A percentile compares a stretch with the other conserved stretches of the same genome.
These are phyloP conservation scores for Pelargonium cotyledonis DNA, from an alignment of 441 rosid genomes.

Conservation along the genomic window DNA sequence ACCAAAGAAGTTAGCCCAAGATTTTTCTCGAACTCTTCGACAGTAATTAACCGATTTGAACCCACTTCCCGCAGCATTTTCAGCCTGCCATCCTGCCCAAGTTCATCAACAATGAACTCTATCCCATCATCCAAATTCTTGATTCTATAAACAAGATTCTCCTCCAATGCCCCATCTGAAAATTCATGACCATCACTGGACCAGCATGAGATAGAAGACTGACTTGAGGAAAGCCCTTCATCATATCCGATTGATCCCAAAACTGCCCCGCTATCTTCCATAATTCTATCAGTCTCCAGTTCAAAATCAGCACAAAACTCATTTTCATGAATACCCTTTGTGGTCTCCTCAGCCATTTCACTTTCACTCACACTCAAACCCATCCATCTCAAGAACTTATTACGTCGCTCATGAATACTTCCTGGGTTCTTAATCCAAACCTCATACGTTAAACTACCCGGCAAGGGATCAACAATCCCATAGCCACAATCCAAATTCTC, in stretches of 20 bases:
- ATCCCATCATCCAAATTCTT: constrained; percentile 32
- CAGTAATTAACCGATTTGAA: constrained; percentile 22
- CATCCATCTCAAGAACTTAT: constrained; percentile 71
- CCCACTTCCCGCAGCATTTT: constrained; percentile 25
- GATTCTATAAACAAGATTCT: constrained; percentile 25
- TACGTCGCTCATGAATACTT: constrained; percentile 66
- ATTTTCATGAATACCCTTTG: no score
- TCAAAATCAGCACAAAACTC: constrained; percentile 22
- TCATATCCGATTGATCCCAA: constrained; percentile 31
- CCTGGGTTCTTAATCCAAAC: constrained; percentile 57
- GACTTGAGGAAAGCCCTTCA: constrained; percentile 33
- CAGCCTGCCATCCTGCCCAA: constrained; percentile 21
- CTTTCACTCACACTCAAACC: constrained; percentile 33
- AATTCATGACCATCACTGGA: constrained; percentile 34
- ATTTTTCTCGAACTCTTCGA: constrained; percentile 24
- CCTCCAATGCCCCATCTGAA: constrained; percentile 16
- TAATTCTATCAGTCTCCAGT: constrained; percentile 33
- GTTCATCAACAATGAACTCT: constrained; percentile 25
- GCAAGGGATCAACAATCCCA: constrained; percentile 15
- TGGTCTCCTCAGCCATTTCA: not conserved
- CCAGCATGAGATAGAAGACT: constrained; percentile 27
- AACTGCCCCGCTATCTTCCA: constrained; percentile 36
- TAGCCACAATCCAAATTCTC: constrained; percentile 24
- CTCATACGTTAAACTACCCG: constrained; percentile 35
- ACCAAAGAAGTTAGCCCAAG: constrained; percentile 33